Evolutionary conservation across 129 eudicot genomes (phyloP).

Genomic region (Saussurea involucrata): DNA sequence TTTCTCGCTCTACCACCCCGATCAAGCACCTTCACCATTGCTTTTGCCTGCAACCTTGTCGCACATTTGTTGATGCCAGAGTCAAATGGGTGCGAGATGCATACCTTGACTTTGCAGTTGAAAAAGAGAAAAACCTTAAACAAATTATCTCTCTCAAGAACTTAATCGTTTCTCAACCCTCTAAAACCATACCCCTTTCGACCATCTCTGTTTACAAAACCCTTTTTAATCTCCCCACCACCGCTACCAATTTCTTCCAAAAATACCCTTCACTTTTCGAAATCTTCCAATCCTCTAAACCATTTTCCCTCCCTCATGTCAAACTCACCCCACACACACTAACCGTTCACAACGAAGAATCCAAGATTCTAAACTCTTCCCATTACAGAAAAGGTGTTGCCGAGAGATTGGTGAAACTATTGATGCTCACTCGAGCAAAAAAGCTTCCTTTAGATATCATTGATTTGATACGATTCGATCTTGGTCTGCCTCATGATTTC

Average conservation of each 20-base stretch:
- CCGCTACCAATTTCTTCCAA: slow-evolving; percentile 58
- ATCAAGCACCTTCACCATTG: slow-evolving; percentile 13
- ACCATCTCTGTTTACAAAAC: slow-evolving; percentile 48
- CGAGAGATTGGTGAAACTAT: slow-evolving; percentile 50
- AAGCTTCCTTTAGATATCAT: slow-evolving; percentile 53
- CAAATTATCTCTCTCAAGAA: slow-evolving; percentile 53
- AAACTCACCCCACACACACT: slow-evolving; percentile 59
- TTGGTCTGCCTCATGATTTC: slow-evolving; percentile 72
- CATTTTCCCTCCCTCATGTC: slow-evolving; percentile 52
- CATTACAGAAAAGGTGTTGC: slow-evolving; percentile 37
- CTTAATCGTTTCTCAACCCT: slow-evolving; percentile 64
- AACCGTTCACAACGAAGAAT: slow-evolving; percentile 57
- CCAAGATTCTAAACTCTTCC: slow-evolving; percentile 31
- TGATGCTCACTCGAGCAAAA: slow-evolving; percentile 59
- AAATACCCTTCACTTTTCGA: slow-evolving; percentile 67
- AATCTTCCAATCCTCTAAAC: slow-evolving; percentile 37
- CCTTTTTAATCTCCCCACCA: slow-evolving; percentile 52
- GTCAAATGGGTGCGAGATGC: slow-evolving; percentile 89
- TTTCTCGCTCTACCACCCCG: slow-evolving; percentile 4
- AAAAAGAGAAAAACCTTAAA: slow-evolving; percentile 69
- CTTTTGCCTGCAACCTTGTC: slow-evolving; percentile 30
- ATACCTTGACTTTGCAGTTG: slow-evolving; percentile 71
- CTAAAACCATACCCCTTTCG: slow-evolving; percentile 59
- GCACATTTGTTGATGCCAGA: slow-evolving; percentile 75
- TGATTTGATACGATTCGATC: slow-evolving; percentile 53